Conservation (phyloP, 768 basidiomycete species). For the Chalciporus piperatus region DNA sequence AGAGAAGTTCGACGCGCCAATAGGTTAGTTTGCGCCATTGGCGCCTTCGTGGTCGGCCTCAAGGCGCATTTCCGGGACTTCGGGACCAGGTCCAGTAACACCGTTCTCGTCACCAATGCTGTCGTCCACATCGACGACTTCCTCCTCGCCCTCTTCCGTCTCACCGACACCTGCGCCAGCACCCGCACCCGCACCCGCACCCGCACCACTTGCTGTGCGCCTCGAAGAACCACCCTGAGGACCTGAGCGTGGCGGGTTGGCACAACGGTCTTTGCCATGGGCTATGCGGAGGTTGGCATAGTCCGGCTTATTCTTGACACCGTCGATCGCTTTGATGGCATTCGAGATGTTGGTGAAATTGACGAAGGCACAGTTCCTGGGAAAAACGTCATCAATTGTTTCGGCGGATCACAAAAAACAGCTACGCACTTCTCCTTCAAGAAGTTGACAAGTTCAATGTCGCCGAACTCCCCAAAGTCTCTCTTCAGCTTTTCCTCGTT, state of each 20-base stretch:
- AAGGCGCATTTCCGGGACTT: slow-evolving; percentile 43
- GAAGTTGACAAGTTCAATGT: slow-evolving; percentile 96
- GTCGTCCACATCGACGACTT: slow-evolving; percentile 17
- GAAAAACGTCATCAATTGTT: neutral
- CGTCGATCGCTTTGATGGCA: slow-evolving; percentile 98
- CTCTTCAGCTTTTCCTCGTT: slow-evolving; percentile 84
- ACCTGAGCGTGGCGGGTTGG: slow-evolving; percentile 84
- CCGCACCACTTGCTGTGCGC: slow-evolving; percentile 41
- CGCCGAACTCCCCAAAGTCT: slow-evolving; percentile 95
- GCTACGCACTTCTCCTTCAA: slow-evolving; percentile 82
- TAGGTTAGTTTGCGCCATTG: slow-evolving; percentile 21
- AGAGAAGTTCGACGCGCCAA: slow-evolving; percentile 8
- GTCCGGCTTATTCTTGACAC: slow-evolving; percentile 87
- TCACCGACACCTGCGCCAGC: slow-evolving; percentile 13
- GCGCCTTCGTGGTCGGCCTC: slow-evolving; percentile 32
- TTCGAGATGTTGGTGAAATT: slow-evolving; percentile 95
- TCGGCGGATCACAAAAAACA: slow-evolving; percentile 26
- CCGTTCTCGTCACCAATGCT: slow-evolving; percentile 24
- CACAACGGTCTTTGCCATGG: slow-evolving; percentile 95
- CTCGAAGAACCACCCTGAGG: slow-evolving; percentile 64
- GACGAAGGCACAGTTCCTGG: slow-evolving; percentile 91
- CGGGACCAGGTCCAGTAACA: slow-evolving; percentile 24
- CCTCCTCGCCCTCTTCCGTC: slow-evolving; percentile 24
- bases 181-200: slow-evolving; percentile 12
- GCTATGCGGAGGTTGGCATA: slow-evolving; percentile 87